These are phyloP conservation scores for Pythium brachiatum DNA, from an alignment of 352 stramenopile genomes.

Conservation along the genomic window DNA sequence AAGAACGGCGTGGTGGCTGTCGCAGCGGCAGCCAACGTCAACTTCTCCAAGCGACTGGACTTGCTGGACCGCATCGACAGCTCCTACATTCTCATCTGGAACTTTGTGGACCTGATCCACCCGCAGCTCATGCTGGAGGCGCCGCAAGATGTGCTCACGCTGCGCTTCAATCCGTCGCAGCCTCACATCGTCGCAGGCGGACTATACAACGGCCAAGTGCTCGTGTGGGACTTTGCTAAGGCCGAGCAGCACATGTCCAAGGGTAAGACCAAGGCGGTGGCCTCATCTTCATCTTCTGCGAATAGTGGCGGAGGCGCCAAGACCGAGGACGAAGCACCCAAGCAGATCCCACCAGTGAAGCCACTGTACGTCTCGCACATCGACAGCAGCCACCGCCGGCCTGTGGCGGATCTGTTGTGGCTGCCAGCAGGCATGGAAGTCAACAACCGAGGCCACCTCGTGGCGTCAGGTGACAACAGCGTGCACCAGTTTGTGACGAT, in stretches of 20 bases:
- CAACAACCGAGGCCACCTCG: conserved; percentile 85
- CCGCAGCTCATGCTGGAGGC: conserved; percentile 91
- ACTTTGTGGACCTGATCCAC: conserved; percentile 94
- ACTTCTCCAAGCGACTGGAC: conserved; percentile 82
- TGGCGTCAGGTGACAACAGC: conserved; percentile 40
- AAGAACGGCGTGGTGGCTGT: conserved; percentile 88
- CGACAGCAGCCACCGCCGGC: conserved; percentile 81
- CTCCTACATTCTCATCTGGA: conserved; percentile 93
- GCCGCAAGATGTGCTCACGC: conserved; percentile 85
- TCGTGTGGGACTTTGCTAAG: conserved; percentile 91
- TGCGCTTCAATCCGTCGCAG: conserved; percentile 89
- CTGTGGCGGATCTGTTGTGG: conserved; percentile 89
- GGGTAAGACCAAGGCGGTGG: conserved; percentile 44
- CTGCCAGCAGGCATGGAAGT: conserved; percentile 83
- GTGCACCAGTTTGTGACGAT: conserved; percentile 93
- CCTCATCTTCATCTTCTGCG: conserved; percentile 15
- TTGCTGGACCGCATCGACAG: conserved; percentile 72
- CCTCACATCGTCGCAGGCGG: conserved; percentile 81
- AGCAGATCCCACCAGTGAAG: conserved; percentile 71
- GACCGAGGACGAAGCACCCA: conserved; percentile 39
- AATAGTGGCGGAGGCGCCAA: conserved; percentile 14
- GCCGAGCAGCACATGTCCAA: conserved; percentile 63
- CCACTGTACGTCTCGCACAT: conserved; percentile 82
- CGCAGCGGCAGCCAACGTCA: conserved; percentile 81
- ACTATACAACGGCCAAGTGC: conserved; percentile 86